Evolutionary conservation across 352 stramenopile species (phyloP).

Genomic region (Phytophthora quininea): DNA sequence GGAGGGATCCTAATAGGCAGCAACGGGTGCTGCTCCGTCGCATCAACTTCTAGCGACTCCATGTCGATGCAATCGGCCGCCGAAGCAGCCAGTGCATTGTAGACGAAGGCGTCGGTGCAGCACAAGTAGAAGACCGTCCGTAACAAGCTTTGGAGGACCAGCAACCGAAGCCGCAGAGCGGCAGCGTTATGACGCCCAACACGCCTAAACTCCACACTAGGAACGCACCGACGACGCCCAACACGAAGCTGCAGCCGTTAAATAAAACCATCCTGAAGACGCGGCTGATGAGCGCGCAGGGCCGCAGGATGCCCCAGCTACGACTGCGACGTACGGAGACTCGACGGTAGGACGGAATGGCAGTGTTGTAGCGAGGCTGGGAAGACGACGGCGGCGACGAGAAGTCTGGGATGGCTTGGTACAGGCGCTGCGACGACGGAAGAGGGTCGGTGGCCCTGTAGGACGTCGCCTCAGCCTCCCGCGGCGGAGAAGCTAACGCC

Average conservation of each 20-base stretch:
- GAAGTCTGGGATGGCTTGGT: conserved; percentile 21
- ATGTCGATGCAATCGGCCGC: conserved; percentile 25
- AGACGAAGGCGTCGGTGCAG: conserved; percentile 46
- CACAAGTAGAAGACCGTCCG: conserved; percentile 45
- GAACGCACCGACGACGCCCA: conserved; percentile 23
- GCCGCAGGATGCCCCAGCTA: conserved; percentile 31
- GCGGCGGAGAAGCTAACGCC: conserved; percentile 24
- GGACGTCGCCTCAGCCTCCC: conserved; percentile 6
- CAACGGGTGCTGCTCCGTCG: conserved; percentile 35
- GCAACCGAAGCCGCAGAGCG: conserved; percentile 62
- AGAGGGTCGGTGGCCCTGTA: conserved; percentile 14
- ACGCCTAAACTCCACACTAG: conserved; percentile 27
- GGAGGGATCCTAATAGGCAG: conserved; percentile 41
- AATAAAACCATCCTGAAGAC: conserved; percentile 38
- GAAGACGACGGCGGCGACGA: background rate
- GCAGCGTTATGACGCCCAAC: conserved; percentile 44
- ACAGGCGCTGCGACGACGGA: conserved; percentile 9
- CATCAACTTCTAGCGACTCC: conserved; percentile 18
- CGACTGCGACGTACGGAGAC: conserved; percentile 11
- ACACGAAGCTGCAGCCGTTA: conserved; percentile 28
- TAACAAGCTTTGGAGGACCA: conserved; percentile 55
- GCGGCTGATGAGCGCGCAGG: conserved; percentile 26
- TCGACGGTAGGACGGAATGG: conserved; percentile 11
- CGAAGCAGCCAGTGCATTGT: conserved; percentile 52
- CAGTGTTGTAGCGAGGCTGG: background rate